Conservation (phyloP, 495 filamentous ascomycete species). For the Podospora pseudopauciseta region DNA sequence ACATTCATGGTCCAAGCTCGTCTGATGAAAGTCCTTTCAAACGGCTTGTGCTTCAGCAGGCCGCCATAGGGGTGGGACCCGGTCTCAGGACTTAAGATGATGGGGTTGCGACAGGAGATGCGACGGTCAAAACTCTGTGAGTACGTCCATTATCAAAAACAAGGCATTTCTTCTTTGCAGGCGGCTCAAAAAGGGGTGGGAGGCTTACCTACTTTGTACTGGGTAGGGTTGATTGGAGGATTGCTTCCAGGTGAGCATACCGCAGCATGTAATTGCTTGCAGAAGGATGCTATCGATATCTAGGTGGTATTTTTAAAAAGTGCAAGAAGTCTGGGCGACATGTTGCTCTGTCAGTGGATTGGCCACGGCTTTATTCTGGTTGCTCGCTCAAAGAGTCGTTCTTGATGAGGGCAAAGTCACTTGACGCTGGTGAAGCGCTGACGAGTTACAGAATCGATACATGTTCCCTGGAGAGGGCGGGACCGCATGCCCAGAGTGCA, state of each 20-base stretch:
- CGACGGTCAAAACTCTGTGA: not conserved
- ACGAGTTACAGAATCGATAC: slow-evolving; percentile 30
- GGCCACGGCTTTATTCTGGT: not conserved
- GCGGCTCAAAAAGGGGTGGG: not conserved
- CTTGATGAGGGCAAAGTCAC: slow-evolving; percentile 19
- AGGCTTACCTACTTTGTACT: not conserved
- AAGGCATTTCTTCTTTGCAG: not conserved
- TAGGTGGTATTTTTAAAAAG: not conserved
- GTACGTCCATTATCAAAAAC: slow-evolving; percentile 2
- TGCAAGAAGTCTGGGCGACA: not conserved
- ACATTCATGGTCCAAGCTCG: slow-evolving; percentile 19
- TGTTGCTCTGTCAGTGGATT: not conserved
- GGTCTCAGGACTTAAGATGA: slow-evolving; percentile 25
- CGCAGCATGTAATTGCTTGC: not conserved
- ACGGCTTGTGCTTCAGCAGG: slow-evolving; percentile 34
- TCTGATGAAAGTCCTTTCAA: slow-evolving; percentile 24
- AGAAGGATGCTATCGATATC: not conserved
- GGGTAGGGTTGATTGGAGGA: not conserved
- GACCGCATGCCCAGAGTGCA: slow-evolving; percentile 10
- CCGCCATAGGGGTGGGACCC: slow-evolving; percentile 21
- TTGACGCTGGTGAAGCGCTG: slow-evolving; percentile 31
- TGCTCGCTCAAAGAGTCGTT: slow-evolving; percentile 1
- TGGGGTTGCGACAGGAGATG: not conserved
- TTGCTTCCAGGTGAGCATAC: not conserved
- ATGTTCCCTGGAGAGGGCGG: slow-evolving; percentile 15